Percentiles rank a stretch among this genome's conserved stretches.
These are phyloP conservation scores for Musa acuminata DNA, from an alignment of 176 grass and related monocot genomes.

Conservation along the genomic window DNA sequence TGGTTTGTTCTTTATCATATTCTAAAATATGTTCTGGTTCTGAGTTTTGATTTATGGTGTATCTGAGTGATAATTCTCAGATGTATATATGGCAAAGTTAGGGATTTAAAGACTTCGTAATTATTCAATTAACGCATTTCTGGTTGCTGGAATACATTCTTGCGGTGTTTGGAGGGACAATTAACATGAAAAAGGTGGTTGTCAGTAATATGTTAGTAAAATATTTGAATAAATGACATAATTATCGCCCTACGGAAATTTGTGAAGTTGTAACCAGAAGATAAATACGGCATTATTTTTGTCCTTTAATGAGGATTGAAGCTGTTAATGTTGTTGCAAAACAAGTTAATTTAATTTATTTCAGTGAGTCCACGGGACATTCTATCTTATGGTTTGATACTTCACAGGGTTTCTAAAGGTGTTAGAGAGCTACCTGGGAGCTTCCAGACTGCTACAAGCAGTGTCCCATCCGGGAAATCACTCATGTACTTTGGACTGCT, in stretches of 20 bases:
- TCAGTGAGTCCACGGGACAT: neutral
- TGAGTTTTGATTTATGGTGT: neutral
- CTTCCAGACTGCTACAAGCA: conserved; percentile 73
- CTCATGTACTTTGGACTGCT: conserved; percentile 89
- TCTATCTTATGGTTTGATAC: conserved; percentile 13
- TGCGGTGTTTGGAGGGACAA: neutral
- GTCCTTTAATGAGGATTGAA: neutral
- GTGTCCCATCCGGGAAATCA: conserved; percentile 66
- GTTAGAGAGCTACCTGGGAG: conserved; percentile 65
- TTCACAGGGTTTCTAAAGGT: conserved; percentile 67
- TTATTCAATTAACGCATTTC: neutral
- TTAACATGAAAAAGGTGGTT: neutral
- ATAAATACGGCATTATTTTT: neutral
- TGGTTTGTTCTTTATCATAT: neutral
- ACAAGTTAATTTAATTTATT: conserved; percentile 1
- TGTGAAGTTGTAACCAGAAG: neutral
- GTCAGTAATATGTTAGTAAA: neutral
- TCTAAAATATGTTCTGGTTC: neutral
- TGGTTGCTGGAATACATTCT: neutral
- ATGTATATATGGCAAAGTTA: neutral
- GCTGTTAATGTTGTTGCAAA: neutral
- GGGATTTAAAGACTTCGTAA: neutral
- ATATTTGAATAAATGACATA: neutral
- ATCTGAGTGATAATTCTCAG: neutral
- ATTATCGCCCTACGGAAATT: neutral